Percentiles rank a stretch among this genome's conserved stretches.
phyloP scores from a whole-genome alignment of 345 rosid species.

The Euclidium syriacum region DNA sequence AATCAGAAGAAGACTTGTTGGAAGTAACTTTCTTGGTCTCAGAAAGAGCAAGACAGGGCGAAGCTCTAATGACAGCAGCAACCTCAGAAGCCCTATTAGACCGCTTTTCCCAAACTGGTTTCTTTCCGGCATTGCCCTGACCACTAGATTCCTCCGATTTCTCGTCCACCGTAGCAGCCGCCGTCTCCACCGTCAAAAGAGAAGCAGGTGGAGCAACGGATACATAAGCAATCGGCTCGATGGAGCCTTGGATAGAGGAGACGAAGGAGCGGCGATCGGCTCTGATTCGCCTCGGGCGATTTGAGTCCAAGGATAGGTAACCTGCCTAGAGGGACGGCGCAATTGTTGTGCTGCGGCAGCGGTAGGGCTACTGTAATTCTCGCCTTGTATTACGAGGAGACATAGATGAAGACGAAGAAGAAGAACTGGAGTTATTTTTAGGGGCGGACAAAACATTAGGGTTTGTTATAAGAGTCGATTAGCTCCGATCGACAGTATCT shows the following conservation, averaged over 20 bases:
- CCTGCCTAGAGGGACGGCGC: slow-evolving; percentile 23
- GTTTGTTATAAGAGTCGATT: slow-evolving; percentile 27
- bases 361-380: slow-evolving; percentile 18
- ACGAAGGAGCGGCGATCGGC: slow-evolving; percentile 26
- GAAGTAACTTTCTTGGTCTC: slow-evolving; percentile 52
- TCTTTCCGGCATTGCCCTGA: slow-evolving; percentile 58
- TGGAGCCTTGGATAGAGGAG: slow-evolving; percentile 17
- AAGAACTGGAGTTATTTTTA: slow-evolving; percentile 16
- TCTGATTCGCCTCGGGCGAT: slow-evolving; percentile 31
- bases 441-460: slow-evolving; percentile 28
- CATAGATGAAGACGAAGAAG: slow-evolving; percentile 11
- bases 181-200: slow-evolving; percentile 19
- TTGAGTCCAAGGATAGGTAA: slow-evolving; percentile 29
- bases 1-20: slow-evolving; percentile 32
- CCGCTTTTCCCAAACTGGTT: slow-evolving; percentile 67
- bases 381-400: slow-evolving; percentile 20
- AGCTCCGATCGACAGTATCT: slow-evolving; percentile 25
- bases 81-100: slow-evolving; percentile 45
- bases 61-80: slow-evolving; percentile 44
- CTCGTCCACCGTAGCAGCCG: slow-evolving; percentile 31
- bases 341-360: too few relatives aligned
- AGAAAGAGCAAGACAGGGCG: slow-evolving; percentile 31
- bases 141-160: slow-evolving; percentile 23
- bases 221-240: slow-evolving; percentile 12
- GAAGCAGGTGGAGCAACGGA: slow-evolving; percentile 22